phyloP scores from a whole-genome alignment of 2,329 filamentous ascomycete species.

The Monosporascus sp. region DNA sequence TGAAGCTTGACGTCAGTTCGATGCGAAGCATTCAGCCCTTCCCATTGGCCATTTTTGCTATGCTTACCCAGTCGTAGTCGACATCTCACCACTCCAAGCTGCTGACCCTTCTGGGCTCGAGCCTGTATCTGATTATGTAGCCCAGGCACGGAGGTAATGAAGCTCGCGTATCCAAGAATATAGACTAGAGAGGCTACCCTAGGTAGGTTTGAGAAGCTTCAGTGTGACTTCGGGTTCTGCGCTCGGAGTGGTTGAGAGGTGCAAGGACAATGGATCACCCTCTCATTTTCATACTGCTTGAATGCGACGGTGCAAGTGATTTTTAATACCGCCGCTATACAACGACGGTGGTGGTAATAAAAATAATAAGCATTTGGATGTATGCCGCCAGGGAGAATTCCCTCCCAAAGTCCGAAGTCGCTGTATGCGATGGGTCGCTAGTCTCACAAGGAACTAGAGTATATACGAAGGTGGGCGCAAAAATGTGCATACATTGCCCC shows the following conservation, averaged over 20 bases:
- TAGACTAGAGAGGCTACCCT: not conserved
- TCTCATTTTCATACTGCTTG: too few relatives aligned
- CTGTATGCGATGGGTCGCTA: not conserved
- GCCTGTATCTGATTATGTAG: not conserved
- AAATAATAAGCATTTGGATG: not conserved
- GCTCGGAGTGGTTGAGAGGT: not conserved
- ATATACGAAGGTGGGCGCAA: too few relatives aligned
- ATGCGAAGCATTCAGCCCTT: not conserved
- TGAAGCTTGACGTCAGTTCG: conserved; percentile 23
- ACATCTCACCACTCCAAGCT: not conserved
- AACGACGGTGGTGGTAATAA: not conserved
- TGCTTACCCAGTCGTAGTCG: conserved; percentile 24
- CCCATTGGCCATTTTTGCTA: not conserved
- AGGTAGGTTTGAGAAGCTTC: not conserved
- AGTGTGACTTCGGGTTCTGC: not conserved
- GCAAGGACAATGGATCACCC: too few relatives aligned
- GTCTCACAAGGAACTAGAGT: too few relatives aligned
- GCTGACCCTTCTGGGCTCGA: not conserved
- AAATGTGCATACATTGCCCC: too few relatives aligned
- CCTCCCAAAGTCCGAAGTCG: not conserved
- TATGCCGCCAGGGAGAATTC: not conserved
- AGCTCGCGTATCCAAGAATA: not conserved
- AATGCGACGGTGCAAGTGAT: too few relatives aligned
- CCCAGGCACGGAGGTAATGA: not conserved
- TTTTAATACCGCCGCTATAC: not conserved